Base-by-base conservation (phyloP, 75 land plant species). In the Selaginella tamariscina region DNA sequence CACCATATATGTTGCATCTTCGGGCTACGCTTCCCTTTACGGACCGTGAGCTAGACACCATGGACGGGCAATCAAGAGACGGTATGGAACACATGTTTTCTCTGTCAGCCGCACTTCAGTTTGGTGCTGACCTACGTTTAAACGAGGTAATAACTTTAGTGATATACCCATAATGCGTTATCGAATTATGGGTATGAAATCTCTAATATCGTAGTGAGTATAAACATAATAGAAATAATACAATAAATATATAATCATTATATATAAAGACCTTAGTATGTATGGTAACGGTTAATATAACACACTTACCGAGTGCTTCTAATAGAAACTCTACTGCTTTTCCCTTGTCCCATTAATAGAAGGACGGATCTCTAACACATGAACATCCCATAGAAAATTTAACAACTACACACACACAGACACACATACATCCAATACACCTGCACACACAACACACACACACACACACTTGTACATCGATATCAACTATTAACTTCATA, bases 31-130 rank as follows among this genome's bases (percentile, higher is more conserved):
- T 83, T 39, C 68, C 83, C 33, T 81, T 82, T 75, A 78, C 80
- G 74, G 85, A 85, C 30, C 66, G 72, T 5, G 57, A 64, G 64
- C 71, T 21, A 54, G 31, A 65, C 62, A n/a, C n/a, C n/a, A 65
- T 55, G 33, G 82, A 86, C 33, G 79, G 80, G 11, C 72, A 82
- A 54, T 39, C 72, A 68, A 72, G 59, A 18, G 99, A 95, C 84
- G 99, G 99, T 1, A 95, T 95, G 99, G 99, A 91, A 49, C 92
- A 95, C 75, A 81, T 95, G 24, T 86, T 88, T 71, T 84, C 71
- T 70, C 73, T 83, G 67, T 77, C 79, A 65, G 84, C 85, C 23
- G 86, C 85, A 31, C 65, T 95, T 66, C 81, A 89, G 1, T 95
- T 79, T 88, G 99, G 99, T 55, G 79, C 85, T 66, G 99, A 95